Percentiles rank a stretch among this genome's conserved stretches.
Evolutionary conservation across 2,329 filamentous ascomycete genomes (phyloP).

Genomic region (Fusarium pininemorale): DNA sequence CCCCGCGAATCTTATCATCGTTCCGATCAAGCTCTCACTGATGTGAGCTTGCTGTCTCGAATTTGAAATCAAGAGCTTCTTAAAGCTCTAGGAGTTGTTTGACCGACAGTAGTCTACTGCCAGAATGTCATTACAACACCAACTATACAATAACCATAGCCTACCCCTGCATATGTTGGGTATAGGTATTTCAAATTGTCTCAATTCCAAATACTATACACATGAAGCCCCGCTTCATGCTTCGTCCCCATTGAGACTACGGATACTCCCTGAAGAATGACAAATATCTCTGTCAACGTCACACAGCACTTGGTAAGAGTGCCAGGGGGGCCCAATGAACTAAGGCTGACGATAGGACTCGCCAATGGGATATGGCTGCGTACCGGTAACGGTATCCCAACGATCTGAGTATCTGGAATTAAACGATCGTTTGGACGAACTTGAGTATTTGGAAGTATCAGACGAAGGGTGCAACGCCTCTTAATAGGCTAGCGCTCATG

Average conservation of each 20-base stretch:
- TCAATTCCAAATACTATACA: slow-evolving; percentile 29
- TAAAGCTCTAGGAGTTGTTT: not conserved
- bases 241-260: slow-evolving; percentile 20
- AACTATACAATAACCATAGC: not conserved
- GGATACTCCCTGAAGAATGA: slow-evolving; percentile 11
- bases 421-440: not conserved
- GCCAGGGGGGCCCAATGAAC: slow-evolving; percentile 29
- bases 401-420: slow-evolving; percentile 10
- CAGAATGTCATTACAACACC: not conserved
- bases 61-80: not conserved
- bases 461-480: not conserved
- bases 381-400: slow-evolving; percentile 7
- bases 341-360: slow-evolving; percentile 35
- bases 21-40: slow-evolving; percentile 1
- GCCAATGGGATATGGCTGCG: not conserved
- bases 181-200: slow-evolving; percentile 6
- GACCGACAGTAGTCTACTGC: not conserved
- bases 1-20: slow-evolving; percentile 29
- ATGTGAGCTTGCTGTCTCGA: not conserved
- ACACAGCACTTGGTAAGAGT: slow-evolving; percentile 13
- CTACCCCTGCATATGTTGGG: not conserved
- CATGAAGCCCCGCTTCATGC: slow-evolving; percentile 27
- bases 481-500: not conserved
- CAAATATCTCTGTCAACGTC: slow-evolving; percentile 33
- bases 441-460: not conserved